A percentile compares a stretch with the other conserved stretches of the same genome.
Conservation (phyloP, 805 yeast species). For the Isabelozyma gotoi region DNA sequence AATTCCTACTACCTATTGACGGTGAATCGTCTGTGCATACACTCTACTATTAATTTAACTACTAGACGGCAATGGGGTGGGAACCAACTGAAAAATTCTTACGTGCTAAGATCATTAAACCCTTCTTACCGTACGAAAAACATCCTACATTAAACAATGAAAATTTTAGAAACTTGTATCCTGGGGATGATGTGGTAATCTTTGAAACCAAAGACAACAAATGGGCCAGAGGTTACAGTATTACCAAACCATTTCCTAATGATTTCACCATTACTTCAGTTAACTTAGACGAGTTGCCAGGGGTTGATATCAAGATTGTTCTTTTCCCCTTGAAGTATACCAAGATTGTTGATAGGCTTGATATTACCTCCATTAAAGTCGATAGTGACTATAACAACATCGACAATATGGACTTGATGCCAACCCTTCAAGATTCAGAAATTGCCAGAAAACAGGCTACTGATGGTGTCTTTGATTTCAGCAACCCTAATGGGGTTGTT, state of each 20-base stretch:
- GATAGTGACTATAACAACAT: constrained; percentile 29
- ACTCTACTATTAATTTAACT: background rate
- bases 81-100: constrained; percentile 34
- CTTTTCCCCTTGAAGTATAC: constrained; percentile 63
- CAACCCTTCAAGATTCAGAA: constrained; percentile 34
- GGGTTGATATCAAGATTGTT: constrained; percentile 49
- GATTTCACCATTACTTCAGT: constrained; percentile 64
- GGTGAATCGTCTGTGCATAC: too few relatives aligned
- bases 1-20: too few relatives aligned
- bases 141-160: constrained; percentile 37
- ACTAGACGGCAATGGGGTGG: constrained; percentile 30
- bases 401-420: constrained; percentile 22
- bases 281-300: constrained; percentile 63
- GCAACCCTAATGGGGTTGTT: constrained; percentile 1
- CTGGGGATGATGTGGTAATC: constrained; percentile 76
- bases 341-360: constrained; percentile 42
- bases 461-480: constrained; percentile 13
- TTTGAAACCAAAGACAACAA: constrained; percentile 60
- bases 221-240: constrained; percentile 81
- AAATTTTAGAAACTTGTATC: constrained; percentile 54
- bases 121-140: constrained; percentile 43
- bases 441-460: constrained; percentile 20
- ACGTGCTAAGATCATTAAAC: constrained; percentile 36
- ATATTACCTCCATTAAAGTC: constrained; percentile 28
- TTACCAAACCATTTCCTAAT: constrained; percentile 67